Percentiles rank a stretch among this genome's conserved stretches.
Conservation (phyloP, 2,329 filamentous ascomycete species). For the Aspergillus felis region DNA sequence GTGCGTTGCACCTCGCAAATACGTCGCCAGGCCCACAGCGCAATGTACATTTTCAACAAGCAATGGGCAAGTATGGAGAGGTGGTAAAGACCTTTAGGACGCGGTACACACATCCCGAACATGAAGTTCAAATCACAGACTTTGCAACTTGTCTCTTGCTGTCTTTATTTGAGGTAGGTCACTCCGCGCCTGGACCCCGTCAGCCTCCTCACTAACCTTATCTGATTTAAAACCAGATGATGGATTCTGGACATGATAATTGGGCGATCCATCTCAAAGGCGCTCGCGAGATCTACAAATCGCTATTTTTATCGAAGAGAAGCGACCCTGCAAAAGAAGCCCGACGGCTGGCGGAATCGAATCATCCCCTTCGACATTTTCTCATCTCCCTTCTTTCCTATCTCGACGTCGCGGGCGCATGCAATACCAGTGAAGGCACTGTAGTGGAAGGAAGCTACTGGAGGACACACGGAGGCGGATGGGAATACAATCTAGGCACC, state of each 20-base stretch:
- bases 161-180: conserved; percentile 32
- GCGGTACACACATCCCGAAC: conserved; percentile 21
- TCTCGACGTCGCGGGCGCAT: conserved; percentile 38
- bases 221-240: conserved; percentile 26
- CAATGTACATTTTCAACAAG: conserved; percentile 34
- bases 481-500: conserved; percentile 36
- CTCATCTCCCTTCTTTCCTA: conserved; percentile 39
- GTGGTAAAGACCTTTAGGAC: conserved; percentile 33
- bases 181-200: not conserved
- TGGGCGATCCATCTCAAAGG: conserved; percentile 39
- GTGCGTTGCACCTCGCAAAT: conserved; percentile 40
- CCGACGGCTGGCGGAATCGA: conserved; percentile 26
- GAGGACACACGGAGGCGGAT: conserved; percentile 35
- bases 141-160: conserved; percentile 34
- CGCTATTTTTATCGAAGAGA: conserved; percentile 26
- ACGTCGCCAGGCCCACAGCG: conserved; percentile 30
- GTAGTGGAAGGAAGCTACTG: conserved; percentile 38
- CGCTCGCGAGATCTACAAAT: conserved; percentile 36
- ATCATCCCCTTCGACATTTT: conserved; percentile 33
- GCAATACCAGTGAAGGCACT: conserved; percentile 35
- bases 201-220: not conserved
- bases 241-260: conserved; percentile 36
- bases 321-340: conserved; percentile 22
- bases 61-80: conserved; percentile 37
- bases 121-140: conserved; percentile 25